Evolutionary conservation across 2,329 filamentous ascomycete genomes (phyloP), one percentile per base, ranked within the genome.

Genomic region (Neofusicoccum ribis): DNA sequence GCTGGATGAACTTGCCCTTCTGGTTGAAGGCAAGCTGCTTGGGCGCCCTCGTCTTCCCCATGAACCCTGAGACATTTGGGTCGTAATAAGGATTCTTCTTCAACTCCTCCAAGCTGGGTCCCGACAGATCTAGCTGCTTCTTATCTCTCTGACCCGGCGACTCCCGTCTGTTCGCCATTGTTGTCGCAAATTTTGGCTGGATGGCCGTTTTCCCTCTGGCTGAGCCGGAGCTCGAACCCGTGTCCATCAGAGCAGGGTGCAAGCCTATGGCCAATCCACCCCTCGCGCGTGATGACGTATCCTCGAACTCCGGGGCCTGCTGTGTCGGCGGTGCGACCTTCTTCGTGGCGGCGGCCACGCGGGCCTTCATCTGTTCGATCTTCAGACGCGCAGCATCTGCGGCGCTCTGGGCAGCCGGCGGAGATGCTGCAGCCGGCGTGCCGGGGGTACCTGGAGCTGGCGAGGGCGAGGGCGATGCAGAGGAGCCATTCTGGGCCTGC

Each of bases 1-100:
- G 94, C 69, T 93, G 90, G 67, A 98, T 97, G 74, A 97, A 98
- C 84, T 98, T 98, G 62, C 95, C 95, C 77, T 96, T 96, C 71
- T 93, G 89, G 72, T 97, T 97, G 82, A 99, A 98, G 12, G 92
- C 81, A 17, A 99, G 84, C 69, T 91, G 88, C 66, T 91, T 88
- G 11, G 92, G 86, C 68, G 91, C 85, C 59, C 93, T 86, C 43
- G 85, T 82, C 71, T 89, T 91, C 72, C 77, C 82, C 68, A 79
- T 73, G 63, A 82, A 80, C 69, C 84, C 80, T n/a, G 86, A 84
- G 12, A 88, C 78, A 69, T 81, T 89, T 7, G 89, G 84, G 72
- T 96, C 92, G 69, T 90, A 93, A 76, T 97, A 97, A 0, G 93
- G 93, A 70, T 97, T 96, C 72, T 84, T 85, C 67, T 81, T 84